Conservation (phyloP, 2,329 filamentous ascomycete species). For the Colletotrichum liaoningense region DNA sequence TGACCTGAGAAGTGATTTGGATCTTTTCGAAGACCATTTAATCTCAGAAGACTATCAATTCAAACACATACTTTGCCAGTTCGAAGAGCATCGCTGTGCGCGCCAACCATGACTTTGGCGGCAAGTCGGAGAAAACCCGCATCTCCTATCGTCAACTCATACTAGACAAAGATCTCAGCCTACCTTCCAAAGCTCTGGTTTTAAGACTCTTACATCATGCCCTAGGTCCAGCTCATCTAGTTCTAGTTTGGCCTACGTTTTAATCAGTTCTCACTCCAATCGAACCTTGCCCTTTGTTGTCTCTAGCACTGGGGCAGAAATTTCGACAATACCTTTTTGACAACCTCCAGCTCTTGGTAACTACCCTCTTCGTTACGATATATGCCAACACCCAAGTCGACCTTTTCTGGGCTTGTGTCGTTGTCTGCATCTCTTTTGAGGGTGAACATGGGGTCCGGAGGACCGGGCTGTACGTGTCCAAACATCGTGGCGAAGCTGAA, state of each 20-base stretch:
- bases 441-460: conserved; percentile 46
- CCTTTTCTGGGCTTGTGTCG: conserved; percentile 44
- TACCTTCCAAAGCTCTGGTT: background rate
- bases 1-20: background rate
- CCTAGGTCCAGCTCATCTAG: conserved; percentile 38
- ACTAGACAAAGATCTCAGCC: conserved; percentile 37
- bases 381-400: conserved; percentile 50
- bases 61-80: background rate
- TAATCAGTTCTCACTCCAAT: background rate
- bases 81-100: conserved; percentile 19
- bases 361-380: conserved; percentile 47
- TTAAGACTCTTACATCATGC: conserved; percentile 40
- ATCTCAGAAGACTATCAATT: too few species aligned
- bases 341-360: conserved; percentile 45
- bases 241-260: conserved; percentile 39
- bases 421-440: conserved; percentile 46
- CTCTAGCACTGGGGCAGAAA: background rate
- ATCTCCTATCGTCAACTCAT: conserved; percentile 49
- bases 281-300: too few species aligned
- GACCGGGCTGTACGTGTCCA: conserved; percentile 53
- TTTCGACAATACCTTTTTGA: conserved; percentile 38
- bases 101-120: conserved; percentile 45
- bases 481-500: conserved; percentile 44
- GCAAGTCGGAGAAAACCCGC: conserved; percentile 44
- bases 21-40: too few species aligned